These are phyloP conservation scores for Melampsora larici-populina DNA, from an alignment of 1,284 basidiomycete species.

Conservation along the genomic window DNA sequence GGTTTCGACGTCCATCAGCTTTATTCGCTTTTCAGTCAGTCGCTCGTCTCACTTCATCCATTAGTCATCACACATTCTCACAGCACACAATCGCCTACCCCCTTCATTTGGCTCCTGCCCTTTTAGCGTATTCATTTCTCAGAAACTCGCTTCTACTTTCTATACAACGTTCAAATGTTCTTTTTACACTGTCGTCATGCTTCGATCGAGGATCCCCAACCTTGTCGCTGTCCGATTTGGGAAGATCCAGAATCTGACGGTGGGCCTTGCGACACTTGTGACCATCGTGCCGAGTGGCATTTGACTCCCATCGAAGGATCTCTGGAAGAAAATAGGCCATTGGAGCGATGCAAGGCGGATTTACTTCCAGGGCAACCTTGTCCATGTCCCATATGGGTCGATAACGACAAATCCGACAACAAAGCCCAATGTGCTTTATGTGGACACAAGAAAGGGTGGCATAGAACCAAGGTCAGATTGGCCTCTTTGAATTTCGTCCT, in stretches of 20 bases:
- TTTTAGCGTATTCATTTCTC: too few relatives aligned
- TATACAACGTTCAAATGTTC: not conserved
- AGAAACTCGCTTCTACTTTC: too few relatives aligned
- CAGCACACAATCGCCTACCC: too few relatives aligned
- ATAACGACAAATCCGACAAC: conserved; percentile 5
- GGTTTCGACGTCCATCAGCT: too few relatives aligned
- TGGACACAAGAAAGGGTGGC: conserved; percentile 40
- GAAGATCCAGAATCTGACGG: conserved; percentile 11
- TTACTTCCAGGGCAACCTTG: conserved; percentile 20
- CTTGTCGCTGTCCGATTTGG: conserved; percentile 32
- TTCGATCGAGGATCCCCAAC: conserved; percentile 13
- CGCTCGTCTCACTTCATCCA: too few relatives aligned
- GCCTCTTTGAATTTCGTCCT: too few relatives aligned
- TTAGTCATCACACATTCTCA: too few relatives aligned
- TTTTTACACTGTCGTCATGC: conserved; percentile 32
- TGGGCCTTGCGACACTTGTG: conserved; percentile 20
- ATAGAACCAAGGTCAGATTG: conserved; percentile 10
- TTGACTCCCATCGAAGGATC: conserved; percentile 2
- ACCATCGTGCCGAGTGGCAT: conserved; percentile 38
- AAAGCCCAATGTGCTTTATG: conserved; percentile 23
- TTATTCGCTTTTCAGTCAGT: too few relatives aligned
- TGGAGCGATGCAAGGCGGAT: conserved; percentile 28
- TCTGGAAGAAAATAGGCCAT: not conserved
- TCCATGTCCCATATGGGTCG: conserved; percentile 33
- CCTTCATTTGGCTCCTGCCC: too few relatives aligned